phyloP scores from a whole-genome alignment of 2,329 filamentous ascomycete genomes.

The Clonostachys rhizophaga region DNA sequence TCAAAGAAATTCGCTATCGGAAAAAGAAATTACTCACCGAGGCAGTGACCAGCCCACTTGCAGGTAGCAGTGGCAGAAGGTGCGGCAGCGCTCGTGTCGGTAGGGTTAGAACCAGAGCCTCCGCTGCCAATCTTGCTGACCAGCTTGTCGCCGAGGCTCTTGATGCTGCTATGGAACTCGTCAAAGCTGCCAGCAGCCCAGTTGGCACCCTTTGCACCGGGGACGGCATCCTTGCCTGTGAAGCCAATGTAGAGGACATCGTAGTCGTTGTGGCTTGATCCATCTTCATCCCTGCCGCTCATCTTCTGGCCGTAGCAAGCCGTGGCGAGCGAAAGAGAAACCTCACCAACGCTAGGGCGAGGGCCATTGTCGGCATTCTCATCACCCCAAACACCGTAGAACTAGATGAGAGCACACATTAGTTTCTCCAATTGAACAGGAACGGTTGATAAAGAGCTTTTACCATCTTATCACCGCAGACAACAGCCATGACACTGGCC shows the following conservation, averaged over 20 bases:
- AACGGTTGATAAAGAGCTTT: neutral
- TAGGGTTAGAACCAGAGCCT: too few species aligned
- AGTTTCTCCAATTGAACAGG: too few species aligned
- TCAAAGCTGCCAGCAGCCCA: constrained; percentile 42
- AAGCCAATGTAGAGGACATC: constrained; percentile 59
- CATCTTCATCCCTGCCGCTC: constrained; percentile 34
- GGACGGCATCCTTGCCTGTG: constrained; percentile 45
- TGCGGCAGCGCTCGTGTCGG: too few species aligned
- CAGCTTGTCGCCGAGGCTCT: constrained; percentile 37
- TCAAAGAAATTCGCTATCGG: too few species aligned
- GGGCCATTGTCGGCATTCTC: constrained; percentile 45
- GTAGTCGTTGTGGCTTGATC: constrained; percentile 35
- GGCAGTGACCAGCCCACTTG: too few species aligned
- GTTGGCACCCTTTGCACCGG: constrained; percentile 40
- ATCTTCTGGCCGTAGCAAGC: constrained; percentile 22
- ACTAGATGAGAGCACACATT: constrained; percentile 10
- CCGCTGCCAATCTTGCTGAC: constrained; percentile 25
- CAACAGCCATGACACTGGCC: constrained; percentile 48
- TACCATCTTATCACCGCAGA: constrained; percentile 43
- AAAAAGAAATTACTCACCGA: too few species aligned
- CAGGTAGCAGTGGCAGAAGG: too few species aligned
- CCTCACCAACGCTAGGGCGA: constrained; percentile 47
- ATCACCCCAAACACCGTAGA: constrained; percentile 56
- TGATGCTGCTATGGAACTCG: constrained; percentile 43
- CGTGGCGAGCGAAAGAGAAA: constrained; percentile 51